phyloP scores from a whole-genome alignment of 768 basidiomycete genomes.

The Termitomyces sp. region DNA sequence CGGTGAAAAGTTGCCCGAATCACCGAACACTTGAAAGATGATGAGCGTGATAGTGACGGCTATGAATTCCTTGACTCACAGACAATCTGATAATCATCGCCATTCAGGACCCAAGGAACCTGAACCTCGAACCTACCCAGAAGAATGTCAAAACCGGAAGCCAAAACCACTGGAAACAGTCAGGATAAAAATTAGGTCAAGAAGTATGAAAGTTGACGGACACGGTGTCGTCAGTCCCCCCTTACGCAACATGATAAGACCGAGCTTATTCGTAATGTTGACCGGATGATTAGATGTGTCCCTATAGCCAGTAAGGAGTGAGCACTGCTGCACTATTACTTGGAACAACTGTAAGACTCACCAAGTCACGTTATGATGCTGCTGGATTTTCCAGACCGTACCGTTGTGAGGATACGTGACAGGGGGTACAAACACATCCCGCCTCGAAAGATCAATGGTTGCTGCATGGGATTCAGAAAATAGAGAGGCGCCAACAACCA shows the following conservation, averaged over 20 bases:
- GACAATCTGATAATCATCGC: constrained; percentile 20
- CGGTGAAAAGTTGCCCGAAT: constrained; percentile 39
- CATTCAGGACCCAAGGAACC: constrained; percentile 21
- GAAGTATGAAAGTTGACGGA: constrained; percentile 2
- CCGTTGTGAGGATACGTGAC: constrained; percentile 25
- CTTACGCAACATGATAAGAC: constrained; percentile 28
- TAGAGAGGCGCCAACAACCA: constrained; percentile 8
- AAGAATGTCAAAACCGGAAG: constrained; percentile 21
- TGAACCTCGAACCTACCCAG: constrained; percentile 20
- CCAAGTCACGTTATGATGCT: constrained; percentile 35
- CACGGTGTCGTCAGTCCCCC: constrained; percentile 19
- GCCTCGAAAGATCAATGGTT: constrained; percentile 4
- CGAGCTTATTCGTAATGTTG: constrained; percentile 34
- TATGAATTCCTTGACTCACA: constrained; percentile 14
- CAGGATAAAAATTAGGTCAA: not conserved
- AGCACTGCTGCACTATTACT: not conserved
- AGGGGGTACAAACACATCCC: constrained; percentile 36
- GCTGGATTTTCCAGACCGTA: constrained; percentile 33
- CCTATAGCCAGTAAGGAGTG: constrained; percentile 14
- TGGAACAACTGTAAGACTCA: constrained; percentile 13
- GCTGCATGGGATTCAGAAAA: not conserved
- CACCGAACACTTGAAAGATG: constrained; percentile 37
- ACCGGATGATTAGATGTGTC: constrained; percentile 25
- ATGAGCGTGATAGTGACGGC: not conserved
- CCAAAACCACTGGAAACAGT: constrained; percentile 15